A percentile compares a stretch with the other conserved stretches of the same genome.
phyloP scores from a whole-genome alignment of 2,329 filamentous ascomycete species.

The Colletotrichum noveboracense region DNA sequence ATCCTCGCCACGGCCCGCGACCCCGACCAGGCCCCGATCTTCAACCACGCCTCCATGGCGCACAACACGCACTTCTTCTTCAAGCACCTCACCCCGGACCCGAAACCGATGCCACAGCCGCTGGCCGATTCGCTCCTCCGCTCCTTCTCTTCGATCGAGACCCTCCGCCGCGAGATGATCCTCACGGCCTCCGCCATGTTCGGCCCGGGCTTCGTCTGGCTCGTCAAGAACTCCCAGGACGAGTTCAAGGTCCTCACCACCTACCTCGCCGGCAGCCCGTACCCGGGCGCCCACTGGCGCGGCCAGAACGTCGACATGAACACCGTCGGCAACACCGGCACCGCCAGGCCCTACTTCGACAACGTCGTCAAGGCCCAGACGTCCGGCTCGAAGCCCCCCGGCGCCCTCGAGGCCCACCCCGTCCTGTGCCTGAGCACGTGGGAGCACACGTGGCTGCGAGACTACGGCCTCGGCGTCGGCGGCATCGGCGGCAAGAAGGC shows the following conservation, averaged over 20 bases:
- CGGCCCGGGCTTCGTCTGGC: conserved; percentile 96
- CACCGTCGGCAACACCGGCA: conserved; percentile 51
- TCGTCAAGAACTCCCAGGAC: conserved; percentile 64
- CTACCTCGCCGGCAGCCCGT: conserved; percentile 90
- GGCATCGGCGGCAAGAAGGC: conserved; percentile 75
- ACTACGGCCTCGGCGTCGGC: conserved; percentile 67
- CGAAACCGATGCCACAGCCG: conserved; percentile 55
- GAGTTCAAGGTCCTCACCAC: conserved; percentile 78
- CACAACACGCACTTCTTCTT: conserved; percentile 92
- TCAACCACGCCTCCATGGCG: conserved; percentile 97
- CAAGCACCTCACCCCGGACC: conserved; percentile 52
- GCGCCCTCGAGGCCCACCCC: conserved; percentile 73
- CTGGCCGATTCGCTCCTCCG: conserved; percentile 66
- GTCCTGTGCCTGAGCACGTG: conserved; percentile 94
- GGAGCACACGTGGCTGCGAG: conserved; percentile 90
- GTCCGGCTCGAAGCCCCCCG: conserved; percentile 56
- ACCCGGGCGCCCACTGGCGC: conserved; percentile 83
- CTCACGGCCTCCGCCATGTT: conserved; percentile 89
- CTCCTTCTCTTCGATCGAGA: conserved; percentile 84
- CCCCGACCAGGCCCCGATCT: conserved; percentile 76
- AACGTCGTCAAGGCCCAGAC: conserved; percentile 33
- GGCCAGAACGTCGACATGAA: conserved; percentile 74
- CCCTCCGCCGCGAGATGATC: conserved; percentile 79
- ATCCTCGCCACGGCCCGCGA: conserved; percentile 79
- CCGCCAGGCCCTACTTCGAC: conserved; percentile 43